These are phyloP conservation scores for Tripterygium wilfordii DNA, from an alignment of 177 flowering plant species.

Conservation along the genomic window DNA sequence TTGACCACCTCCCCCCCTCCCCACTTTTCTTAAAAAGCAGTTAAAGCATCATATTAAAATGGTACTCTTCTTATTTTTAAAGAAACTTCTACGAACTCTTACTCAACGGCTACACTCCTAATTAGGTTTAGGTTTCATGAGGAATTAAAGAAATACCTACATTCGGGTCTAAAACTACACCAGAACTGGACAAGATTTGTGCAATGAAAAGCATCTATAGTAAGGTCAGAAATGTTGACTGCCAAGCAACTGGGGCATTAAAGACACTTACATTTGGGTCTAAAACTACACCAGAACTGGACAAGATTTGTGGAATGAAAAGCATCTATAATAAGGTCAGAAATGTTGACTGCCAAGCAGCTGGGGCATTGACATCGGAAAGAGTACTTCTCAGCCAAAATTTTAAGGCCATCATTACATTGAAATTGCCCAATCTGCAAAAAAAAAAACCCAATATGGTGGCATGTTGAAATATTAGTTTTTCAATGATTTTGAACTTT, in stretches of 20 bases:
- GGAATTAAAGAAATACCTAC: no score
- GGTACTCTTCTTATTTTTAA: no score
- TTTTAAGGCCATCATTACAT: conserved; percentile 43
- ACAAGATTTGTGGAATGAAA: conserved; percentile 49
- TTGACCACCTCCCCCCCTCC: no score
- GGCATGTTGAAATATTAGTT: no score
- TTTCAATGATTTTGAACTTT: no score
- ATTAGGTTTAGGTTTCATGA: no score
- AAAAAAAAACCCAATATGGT: neutral
- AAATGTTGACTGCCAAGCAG: conserved; percentile 52
- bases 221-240: conserved; percentile 62
- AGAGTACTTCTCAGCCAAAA: conserved; percentile 59
- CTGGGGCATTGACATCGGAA: conserved; percentile 71
- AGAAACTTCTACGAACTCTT: no score
- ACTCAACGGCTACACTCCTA: no score
- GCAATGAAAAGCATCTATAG: conserved; percentile 65
- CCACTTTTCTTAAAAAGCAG: no score
- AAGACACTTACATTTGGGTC: no score
- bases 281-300: conserved; percentile 63
- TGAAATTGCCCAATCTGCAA: conserved; percentile 79
- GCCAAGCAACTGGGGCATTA: conserved; percentile 63
- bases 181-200: conserved; percentile 48
- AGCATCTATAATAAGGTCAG: conserved; percentile 67
- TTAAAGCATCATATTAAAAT: no score
- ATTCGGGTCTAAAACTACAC: conserved; percentile 56